Evolutionary conservation across 345 rosid species (phyloP).

Genomic region (Gossypium arboreum): DNA sequence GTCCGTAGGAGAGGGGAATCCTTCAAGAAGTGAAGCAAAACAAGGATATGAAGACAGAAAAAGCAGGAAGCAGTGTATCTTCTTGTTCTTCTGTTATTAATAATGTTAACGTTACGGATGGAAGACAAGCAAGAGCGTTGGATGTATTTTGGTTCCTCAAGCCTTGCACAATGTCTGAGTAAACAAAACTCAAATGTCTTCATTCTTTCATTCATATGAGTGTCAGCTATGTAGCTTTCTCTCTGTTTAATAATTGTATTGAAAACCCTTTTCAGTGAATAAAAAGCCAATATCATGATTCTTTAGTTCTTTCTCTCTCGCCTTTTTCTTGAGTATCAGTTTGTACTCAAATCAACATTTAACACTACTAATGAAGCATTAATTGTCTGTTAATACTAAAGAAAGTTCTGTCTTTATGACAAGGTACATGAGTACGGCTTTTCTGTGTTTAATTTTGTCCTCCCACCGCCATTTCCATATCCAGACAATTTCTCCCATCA

Average conservation of each 20-base stretch:
- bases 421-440: background rate
- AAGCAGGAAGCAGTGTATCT: constrained; percentile 26
- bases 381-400: background rate
- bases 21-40: constrained; percentile 54
- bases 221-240: background rate
- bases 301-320: background rate
- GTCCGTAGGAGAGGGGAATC: constrained; percentile 47
- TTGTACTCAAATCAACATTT: too few species aligned
- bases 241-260: constrained; percentile 7
- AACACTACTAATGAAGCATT: background rate
- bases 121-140: constrained; percentile 49
- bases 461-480: background rate
- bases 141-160: constrained; percentile 91
- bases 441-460: background rate
- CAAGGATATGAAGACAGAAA: constrained; percentile 30
- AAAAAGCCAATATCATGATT: background rate
- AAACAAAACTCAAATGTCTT: background rate
- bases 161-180: constrained; percentile 75
- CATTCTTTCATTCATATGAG: constrained; percentile 22
- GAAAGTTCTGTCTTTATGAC: background rate
- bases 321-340: background rate
- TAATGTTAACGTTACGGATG: constrained; percentile 29
- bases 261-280: constrained; percentile 21
- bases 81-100: constrained; percentile 21
- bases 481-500: background rate